Base-by-base conservation (phyloP, 495 filamentous ascomycete species). In the Penicillium bovifimosum region DNA sequence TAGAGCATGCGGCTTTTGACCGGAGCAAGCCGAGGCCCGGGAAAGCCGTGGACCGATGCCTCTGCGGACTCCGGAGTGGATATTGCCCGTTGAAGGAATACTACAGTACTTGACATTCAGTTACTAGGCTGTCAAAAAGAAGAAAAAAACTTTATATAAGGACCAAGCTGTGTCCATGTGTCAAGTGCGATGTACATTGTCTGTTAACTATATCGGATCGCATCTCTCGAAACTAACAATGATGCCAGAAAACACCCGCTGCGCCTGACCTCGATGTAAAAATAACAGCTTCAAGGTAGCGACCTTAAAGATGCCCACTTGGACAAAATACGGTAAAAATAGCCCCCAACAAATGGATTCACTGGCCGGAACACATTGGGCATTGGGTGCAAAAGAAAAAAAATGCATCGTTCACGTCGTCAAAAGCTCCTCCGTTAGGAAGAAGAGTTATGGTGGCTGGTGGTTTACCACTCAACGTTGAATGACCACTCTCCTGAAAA, bases 401-500 rank as follows among this genome's bases (percentile, higher is more conserved):
- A 32, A 10, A 39, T 13, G 14, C 26, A 47, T 72, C 68, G 64
- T 73, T 65, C 61, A 70, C 57, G 59, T 73, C 68, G 60, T 73
- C 49, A 66, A 63, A 26, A 54, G 53, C 35, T 53, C 53, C 34
- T 59, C 53, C 34, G 50, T 31, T 41, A 29, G 35, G 33, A 17
- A 6, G 20, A 18, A 33, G 18, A 34, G 28, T 33, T 17, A 36
- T n/a, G 13, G 26, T 35, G 3, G 40, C n/a, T 35, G 24, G 7
- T 13, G 11, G 6, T 59, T 58, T 64, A 76, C 69, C 72, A 69
- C 9, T 75, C 64, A 34, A 74, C 59, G 33, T 76, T 77, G 59
- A 75, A 77, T 28, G 62, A 55, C 74, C 74, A 77, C 64, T 63
- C 71, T 13, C 66, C 74, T 77, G 20, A 3, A 26, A 1, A 40